These are phyloP conservation scores for Xylaria sp. DNA, from an alignment of 2,329 filamentous ascomycete genomes.

Conservation along the genomic window DNA sequence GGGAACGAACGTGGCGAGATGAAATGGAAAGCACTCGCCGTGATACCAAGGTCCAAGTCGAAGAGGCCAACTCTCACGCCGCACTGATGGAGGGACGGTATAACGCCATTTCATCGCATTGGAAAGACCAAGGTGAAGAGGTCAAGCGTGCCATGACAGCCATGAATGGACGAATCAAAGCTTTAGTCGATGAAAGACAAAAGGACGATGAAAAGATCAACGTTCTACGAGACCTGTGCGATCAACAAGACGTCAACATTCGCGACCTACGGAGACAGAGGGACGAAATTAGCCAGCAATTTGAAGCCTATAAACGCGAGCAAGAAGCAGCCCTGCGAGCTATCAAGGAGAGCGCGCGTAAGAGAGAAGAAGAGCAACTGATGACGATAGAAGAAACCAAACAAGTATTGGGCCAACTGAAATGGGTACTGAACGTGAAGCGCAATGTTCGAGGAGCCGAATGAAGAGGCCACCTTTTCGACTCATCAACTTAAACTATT, in stretches of 20 bases:
- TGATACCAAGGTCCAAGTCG: conserved; percentile 66
- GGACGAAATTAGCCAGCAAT: conserved; percentile 62
- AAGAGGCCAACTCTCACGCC: conserved; percentile 68
- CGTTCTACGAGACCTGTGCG: conserved; percentile 70
- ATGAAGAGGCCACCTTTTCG: conserved; percentile 41
- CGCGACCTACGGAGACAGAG: conserved; percentile 66
- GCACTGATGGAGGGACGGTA: conserved; percentile 73
- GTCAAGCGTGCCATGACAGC: conserved; percentile 58
- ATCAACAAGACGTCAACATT: conserved; percentile 75
- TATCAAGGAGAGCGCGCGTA: conserved; percentile 63
- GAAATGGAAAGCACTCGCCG: conserved; percentile 67
- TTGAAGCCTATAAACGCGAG: conserved; percentile 67
- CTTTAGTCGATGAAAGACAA: conserved; percentile 59
- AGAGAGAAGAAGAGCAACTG: conserved; percentile 67
- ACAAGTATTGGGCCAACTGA: conserved; percentile 69
- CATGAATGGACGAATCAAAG: conserved; percentile 59
- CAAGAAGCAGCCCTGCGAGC: conserved; percentile 66
- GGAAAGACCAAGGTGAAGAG: conserved; percentile 69
- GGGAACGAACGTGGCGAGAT: conserved; percentile 66
- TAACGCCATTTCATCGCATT: conserved; percentile 69
- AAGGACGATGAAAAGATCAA: conserved; percentile 68
- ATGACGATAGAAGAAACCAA: conserved; percentile 62
- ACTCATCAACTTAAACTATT: background rate
- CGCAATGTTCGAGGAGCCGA: conserved; percentile 62
- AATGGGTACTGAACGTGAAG: conserved; percentile 74